Conservation (phyloP, 2,329 filamentous ascomycete genomes). For the Parascedosporium putredinis region DNA sequence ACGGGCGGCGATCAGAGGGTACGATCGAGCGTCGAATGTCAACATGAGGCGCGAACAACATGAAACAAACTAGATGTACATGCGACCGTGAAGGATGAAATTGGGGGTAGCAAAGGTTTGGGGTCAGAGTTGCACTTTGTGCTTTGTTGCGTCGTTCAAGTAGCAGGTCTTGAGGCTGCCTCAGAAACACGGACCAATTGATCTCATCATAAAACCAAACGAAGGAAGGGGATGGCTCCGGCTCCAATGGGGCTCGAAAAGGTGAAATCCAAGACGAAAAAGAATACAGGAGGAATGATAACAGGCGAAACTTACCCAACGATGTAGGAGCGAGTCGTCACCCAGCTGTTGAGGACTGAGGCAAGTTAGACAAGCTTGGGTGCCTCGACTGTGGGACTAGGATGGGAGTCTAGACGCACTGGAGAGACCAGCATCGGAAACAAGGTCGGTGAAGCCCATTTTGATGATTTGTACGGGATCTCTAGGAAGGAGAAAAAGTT, state of each 20-base stretch:
- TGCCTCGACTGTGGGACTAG: slow-evolving; percentile 10
- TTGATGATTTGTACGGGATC: slow-evolving; percentile 23
- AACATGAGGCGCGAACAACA: too few relatives aligned
- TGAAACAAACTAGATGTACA: too few relatives aligned
- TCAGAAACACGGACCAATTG: slow-evolving; percentile 95
- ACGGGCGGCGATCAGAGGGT: too few relatives aligned
- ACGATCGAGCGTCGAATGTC: too few relatives aligned
- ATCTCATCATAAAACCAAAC: slow-evolving; percentile 52
- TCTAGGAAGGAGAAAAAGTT: slow-evolving; percentile 12
- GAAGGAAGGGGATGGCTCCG: slow-evolving; percentile 7
- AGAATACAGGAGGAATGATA: slow-evolving; percentile 7
- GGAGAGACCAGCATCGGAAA: slow-evolving; percentile 52
- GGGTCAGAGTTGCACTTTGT: slow-evolving; percentile 64
- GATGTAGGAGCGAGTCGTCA: slow-evolving; percentile 69
- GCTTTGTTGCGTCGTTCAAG: slow-evolving; percentile 65
- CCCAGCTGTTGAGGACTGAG: slow-evolving; percentile 60
- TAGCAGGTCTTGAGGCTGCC: slow-evolving; percentile 82
- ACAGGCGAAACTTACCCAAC: slow-evolving; percentile 54
- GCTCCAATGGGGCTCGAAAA: too few relatives aligned
- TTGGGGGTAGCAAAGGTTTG: slow-evolving; percentile 8
- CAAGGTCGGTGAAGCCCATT: slow-evolving; percentile 63
- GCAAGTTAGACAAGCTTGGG: slow-evolving; percentile 13
- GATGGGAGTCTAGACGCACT: slow-evolving; percentile 21
- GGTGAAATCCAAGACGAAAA: slow-evolving; percentile 10
- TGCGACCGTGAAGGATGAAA: too few relatives aligned